Conservation (phyloP, 2,329 filamentous ascomycete genomes). For the Coniochaeta prunicola region DNA sequence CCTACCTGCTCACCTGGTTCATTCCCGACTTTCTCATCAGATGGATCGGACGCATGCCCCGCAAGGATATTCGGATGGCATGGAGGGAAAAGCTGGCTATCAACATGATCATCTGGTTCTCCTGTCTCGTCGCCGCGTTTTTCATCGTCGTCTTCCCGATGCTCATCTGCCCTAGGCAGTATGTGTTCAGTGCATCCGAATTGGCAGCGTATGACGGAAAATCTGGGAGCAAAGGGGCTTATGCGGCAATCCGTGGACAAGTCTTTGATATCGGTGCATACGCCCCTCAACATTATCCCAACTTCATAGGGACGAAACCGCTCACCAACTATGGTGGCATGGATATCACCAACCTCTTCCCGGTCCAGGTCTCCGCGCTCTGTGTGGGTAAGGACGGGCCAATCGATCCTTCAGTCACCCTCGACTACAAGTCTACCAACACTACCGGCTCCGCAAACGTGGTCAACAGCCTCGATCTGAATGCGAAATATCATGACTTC, state of each 20-base stretch:
- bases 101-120: slow-evolving; percentile 94
- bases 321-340: slow-evolving; percentile 77
- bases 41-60: slow-evolving; percentile 72
- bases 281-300: slow-evolving; percentile 71
- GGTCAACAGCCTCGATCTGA: slow-evolving; percentile 60
- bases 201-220: slow-evolving; percentile 69
- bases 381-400: slow-evolving; percentile 68
- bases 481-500: slow-evolving; percentile 88
- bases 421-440: slow-evolving; percentile 79
- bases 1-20: slow-evolving; percentile 79
- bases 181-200: slow-evolving; percentile 77
- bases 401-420: slow-evolving; percentile 64
- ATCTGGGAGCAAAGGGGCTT: slow-evolving; percentile 50
- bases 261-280: slow-evolving; percentile 79
- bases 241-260: slow-evolving; percentile 76
- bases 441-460: slow-evolving; percentile 58
- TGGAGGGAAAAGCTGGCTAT: slow-evolving; percentile 98
- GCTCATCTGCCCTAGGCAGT: slow-evolving; percentile 84
- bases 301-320: slow-evolving; percentile 49
- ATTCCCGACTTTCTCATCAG: slow-evolving; percentile 79
- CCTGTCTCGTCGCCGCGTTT: slow-evolving; percentile 71
- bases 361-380: slow-evolving; percentile 86
- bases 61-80: slow-evolving; percentile 84
- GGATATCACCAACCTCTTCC: slow-evolving; percentile 86
- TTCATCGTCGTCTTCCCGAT: slow-evolving; percentile 84